These are phyloP conservation scores for Fusarium goolgardi DNA, from an alignment of 2,329 filamentous ascomycete species.

Conservation along the genomic window DNA sequence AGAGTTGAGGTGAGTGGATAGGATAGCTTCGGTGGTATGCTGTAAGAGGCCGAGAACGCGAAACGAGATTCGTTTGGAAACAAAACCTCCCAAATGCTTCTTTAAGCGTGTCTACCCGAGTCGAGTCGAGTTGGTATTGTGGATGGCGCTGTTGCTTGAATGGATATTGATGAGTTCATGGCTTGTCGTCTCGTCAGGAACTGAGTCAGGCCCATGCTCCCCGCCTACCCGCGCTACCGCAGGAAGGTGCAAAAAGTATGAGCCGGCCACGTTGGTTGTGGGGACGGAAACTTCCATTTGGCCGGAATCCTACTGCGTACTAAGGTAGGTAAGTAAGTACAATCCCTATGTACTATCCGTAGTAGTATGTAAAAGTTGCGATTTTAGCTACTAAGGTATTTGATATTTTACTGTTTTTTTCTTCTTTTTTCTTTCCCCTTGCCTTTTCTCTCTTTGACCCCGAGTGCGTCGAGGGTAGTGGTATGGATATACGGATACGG, in stretches of 20 bases:
- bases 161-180: conserved; percentile 10
- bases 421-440: too few relatives aligned
- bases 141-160: not conserved
- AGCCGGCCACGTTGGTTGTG: not conserved
- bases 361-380: not conserved
- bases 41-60: not conserved
- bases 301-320: not conserved
- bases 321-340: not conserved
- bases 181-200: conserved; percentile 1
- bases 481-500: not conserved
- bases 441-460: too few relatives aligned
- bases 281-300: not conserved
- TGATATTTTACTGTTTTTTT: too few relatives aligned
- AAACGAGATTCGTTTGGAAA: not conserved
- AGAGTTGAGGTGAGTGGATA: conserved; percentile 8
- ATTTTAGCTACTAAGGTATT: too few relatives aligned
- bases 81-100: not conserved
- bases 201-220: conserved; percentile 14
- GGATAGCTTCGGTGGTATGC: not conserved
- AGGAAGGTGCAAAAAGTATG: conserved; percentile 1
- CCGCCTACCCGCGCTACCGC: conserved; percentile 1
- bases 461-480: too few relatives aligned
- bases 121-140: not conserved
- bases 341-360: not conserved
- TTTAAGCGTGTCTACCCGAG: not conserved